Evolutionary conservation across 75 land plant species (phyloP).

Genomic region (Pinus albicaulis): DNA sequence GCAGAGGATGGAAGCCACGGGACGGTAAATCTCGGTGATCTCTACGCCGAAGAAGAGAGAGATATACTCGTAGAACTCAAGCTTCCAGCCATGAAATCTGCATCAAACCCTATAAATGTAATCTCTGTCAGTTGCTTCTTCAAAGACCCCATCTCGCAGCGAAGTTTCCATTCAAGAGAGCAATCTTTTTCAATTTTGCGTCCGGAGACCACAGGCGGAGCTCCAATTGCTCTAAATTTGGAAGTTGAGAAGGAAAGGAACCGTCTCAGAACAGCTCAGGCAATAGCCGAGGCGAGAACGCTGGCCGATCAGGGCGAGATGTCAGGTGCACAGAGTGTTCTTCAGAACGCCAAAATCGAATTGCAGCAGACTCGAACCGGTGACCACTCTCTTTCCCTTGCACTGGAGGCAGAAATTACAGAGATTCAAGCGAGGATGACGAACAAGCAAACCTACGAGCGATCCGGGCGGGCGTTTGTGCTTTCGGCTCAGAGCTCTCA

Average conservation of each 20-base stretch:
- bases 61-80: constrained; percentile 72
- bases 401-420: constrained; percentile 54
- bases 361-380: constrained; percentile 22
- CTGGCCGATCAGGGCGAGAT: constrained; percentile 51
- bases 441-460: constrained; percentile 35
- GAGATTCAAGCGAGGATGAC: constrained; percentile 44
- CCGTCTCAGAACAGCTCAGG: constrained; percentile 47
- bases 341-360: constrained; percentile 48
- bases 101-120: constrained; percentile 18
- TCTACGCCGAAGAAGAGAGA: constrained; percentile 78
- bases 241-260: constrained; percentile 50
- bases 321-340: constrained; percentile 39
- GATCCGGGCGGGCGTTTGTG: constrained; percentile 34
- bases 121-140: constrained; percentile 39
- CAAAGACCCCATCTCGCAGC: constrained; percentile 52
- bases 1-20: constrained; percentile 15
- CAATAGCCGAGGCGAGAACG: constrained; percentile 63
- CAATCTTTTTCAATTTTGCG: constrained; percentile 39
- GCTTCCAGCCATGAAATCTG: constrained; percentile 27
- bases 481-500: constrained; percentile 45
- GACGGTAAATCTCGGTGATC: constrained; percentile 62
- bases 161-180: constrained; percentile 17
- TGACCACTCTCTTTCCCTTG: constrained; percentile 30
- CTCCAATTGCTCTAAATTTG: constrained; percentile 17
- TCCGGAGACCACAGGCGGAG: constrained; percentile 13